Evolutionary conservation across 805 yeast species (phyloP), one percentile per base, ranked within the genome.

Genomic region (Lipomyces starkeyi): DNA sequence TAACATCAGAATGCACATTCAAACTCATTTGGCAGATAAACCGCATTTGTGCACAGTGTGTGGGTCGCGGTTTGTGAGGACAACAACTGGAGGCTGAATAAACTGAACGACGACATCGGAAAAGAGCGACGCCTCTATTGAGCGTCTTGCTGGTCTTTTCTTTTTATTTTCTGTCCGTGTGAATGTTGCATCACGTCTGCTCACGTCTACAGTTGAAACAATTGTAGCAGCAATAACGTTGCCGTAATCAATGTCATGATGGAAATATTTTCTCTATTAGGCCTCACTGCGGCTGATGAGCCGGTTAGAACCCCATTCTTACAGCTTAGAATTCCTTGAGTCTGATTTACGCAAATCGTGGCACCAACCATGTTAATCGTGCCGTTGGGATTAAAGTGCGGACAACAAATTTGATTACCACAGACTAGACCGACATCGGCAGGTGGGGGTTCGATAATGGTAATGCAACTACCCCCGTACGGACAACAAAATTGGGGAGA

Each of bases 1-100:
- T 79, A 95, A 95, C 75, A 91, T 92, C 13, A 83, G 98, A 70
- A 91, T 97, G 0, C 99, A 95, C 78, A 93, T 95, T 65, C 99
- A 95, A 77, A 95, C 99, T 0, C 99, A 95, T 82, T 80, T 95
- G 61, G 88, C 94, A 77, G 99, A 96, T 78, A 83, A 98, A 71
- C 99, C 99, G 0, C 94, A 91, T 79, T 81, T 84, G 0, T 95
- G 99, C 80, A 83, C 82, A 52, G 73, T 70, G 57, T 95, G 99
- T 78, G 84, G 86, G 3, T 91, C 93, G 73, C 86, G 91, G 52
- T 95, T 95, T 81, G 99, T 95, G 29, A 85, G 99, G 70, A n/a
- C n/a, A n/a, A n/a, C n/a, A n/a, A n/a, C n/a, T n/a, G n/a, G n/a
- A n/a, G n/a, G n/a, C n/a, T n/a, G n/a, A n/a, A n/a, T n/a, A n/a